Conservation (phyloP, 345 rosid genomes). For the Aquilaria yunnanensis region DNA sequence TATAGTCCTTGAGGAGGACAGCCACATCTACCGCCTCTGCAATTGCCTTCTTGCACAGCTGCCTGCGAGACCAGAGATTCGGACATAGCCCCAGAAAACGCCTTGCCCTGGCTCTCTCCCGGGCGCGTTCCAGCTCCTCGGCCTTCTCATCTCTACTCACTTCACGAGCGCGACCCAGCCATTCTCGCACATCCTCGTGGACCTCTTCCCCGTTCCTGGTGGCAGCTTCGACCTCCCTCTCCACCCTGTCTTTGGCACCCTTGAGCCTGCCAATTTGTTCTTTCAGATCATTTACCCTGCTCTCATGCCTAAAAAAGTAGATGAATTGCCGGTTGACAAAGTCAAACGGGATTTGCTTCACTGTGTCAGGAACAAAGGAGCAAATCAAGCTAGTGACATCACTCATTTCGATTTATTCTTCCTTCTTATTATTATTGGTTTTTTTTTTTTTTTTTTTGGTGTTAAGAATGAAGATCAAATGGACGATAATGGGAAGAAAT, state of each 20-base stretch:
- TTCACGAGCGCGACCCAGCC: background rate
- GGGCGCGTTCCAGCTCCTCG: background rate
- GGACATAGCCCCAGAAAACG: slow-evolving; percentile 4
- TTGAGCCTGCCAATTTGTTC: background rate
- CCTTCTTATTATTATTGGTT: too few relatives aligned
- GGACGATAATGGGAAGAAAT: too few relatives aligned
- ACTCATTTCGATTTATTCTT: too few relatives aligned
- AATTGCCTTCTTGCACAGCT: slow-evolving; percentile 5
- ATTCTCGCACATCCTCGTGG: background rate
- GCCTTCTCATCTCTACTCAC: background rate
- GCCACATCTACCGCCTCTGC: too few relatives aligned
- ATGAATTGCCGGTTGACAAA: too few relatives aligned
- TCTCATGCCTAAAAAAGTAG: too few relatives aligned
- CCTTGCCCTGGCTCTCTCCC: slow-evolving; percentile 1
- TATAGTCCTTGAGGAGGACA: background rate
- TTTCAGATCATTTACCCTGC: background rate
- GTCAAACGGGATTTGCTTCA: background rate
- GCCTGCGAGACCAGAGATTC: background rate
- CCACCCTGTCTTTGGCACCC: background rate
- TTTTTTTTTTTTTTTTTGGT: too few relatives aligned
- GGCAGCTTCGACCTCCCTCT: background rate
- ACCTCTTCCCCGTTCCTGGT: background rate
- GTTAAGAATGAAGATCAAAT: too few relatives aligned
- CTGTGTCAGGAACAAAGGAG: too few relatives aligned
- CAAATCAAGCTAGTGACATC: too few relatives aligned